Evolutionary conservation across 2,329 filamentous ascomycete genomes (phyloP), one percentile per base, ranked within the genome.

Genomic region (Aureobasidium sp.): DNA sequence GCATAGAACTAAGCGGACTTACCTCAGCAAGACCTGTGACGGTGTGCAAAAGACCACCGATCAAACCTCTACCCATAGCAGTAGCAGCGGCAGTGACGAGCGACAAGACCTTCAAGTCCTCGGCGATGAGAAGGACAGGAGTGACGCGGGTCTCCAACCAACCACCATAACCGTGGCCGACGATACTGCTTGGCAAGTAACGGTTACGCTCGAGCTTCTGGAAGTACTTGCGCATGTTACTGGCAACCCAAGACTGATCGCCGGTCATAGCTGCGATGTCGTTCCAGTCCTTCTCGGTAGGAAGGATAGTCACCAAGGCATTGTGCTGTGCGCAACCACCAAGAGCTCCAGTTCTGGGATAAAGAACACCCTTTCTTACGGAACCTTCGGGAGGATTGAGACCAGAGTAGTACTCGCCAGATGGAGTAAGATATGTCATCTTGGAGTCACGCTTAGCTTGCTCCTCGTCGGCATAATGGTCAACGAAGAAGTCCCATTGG

Each of bases 401-500:
- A 18, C 88, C 88, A 20, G 82, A 85, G 71, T 89, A 89, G 36
- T 83, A 75, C 2, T 76, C 73, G 18, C 86, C 87, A 54, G 84
- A 76, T 0, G 83, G 78, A 0, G 85, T 86, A 11, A 82, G 72
- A 72, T 88, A 91, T 1, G 85, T 84, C 54, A 87, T 85, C 79
- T 91, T 91, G 70, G 78, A 85, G 73, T 91, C 87, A 60, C 81
- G 79, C 27, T 83, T 80, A 68, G 88, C 85, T 43, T 84, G 80
- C 27, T 76, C 74, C 51, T 86, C 77, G 67, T 90, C 82, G 11
- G 81, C 79, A 71, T 90, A 90, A 74, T 91, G 88, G 53, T 83
- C 82, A n/a, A 90, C 86, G 69, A 86, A 91, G 76, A 87, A 91
- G 74, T 89, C 85, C 89, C 89, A 91, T 53, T 82, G 78, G 69